Conservation (phyloP, 768 basidiomycete species). For the Suillus decipiens region DNA sequence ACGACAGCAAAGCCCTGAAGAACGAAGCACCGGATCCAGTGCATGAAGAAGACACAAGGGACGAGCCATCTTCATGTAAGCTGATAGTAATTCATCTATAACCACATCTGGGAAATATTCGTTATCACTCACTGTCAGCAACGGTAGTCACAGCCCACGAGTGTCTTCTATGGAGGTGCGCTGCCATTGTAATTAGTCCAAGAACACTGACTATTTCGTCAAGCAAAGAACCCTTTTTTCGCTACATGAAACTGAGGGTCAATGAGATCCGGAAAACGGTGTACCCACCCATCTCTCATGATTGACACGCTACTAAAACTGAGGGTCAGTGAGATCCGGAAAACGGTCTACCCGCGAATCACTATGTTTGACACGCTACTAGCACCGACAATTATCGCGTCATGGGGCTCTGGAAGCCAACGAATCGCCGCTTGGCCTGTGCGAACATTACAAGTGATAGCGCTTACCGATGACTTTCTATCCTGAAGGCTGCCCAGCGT, state of each 20-base stretch:
- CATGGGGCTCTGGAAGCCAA: constrained; percentile 43
- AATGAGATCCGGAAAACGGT: background rate
- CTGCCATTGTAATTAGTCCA: constrained; percentile 7
- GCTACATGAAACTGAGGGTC: constrained; percentile 1
- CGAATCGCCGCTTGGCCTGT: too few species aligned
- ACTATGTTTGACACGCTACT: constrained; percentile 37
- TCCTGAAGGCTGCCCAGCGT: constrained; percentile 5
- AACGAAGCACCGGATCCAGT: background rate
- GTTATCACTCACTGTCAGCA: background rate
- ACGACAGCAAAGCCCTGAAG: constrained; percentile 2
- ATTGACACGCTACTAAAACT: constrained; percentile 5
- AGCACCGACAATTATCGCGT: constrained; percentile 48
- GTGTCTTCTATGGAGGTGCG: constrained; percentile 4
- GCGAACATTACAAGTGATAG: too few species aligned
- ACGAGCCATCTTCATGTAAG: background rate
- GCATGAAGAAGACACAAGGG: background rate
- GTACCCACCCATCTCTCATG: constrained; percentile 3
- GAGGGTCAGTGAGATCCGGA: background rate
- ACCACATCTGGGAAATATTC: background rate
- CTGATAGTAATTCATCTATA: background rate
- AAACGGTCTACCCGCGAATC: background rate
- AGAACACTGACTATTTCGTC: constrained; percentile 9
- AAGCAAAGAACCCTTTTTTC: background rate
- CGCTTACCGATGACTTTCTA: too few species aligned
- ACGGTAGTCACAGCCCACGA: background rate